phyloP scores from a whole-genome alignment of 371 early-diverging fungal genomes.

The Nematocida ironsii region DNA sequence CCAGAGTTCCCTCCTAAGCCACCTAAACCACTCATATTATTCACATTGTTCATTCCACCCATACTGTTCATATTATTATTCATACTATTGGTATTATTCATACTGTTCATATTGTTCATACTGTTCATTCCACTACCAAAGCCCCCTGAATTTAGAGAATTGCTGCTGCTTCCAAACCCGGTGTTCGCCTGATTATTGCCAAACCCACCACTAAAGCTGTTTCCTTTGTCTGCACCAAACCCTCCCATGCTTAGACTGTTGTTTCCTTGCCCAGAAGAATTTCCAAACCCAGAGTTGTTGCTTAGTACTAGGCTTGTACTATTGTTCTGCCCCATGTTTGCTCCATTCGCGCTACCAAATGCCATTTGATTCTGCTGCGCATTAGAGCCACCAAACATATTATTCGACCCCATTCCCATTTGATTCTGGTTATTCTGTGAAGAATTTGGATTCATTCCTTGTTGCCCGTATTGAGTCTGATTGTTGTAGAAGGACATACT shows the following conservation, averaged over 20 bases:
- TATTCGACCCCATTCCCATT: not conserved
- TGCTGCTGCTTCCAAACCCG: not conserved
- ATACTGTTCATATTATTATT: not conserved
- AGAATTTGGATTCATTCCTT: conserved; percentile 10
- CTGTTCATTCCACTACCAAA: not conserved
- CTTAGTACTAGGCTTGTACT: not conserved
- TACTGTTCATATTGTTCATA: not conserved
- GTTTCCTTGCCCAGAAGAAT: not conserved
- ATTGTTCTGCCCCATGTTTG: not conserved
- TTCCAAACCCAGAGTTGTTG: not conserved
- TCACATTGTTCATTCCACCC: not conserved
- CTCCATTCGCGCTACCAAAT: not conserved
- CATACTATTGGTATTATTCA: not conserved
- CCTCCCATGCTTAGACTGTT: not conserved
- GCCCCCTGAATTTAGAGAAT: not conserved
- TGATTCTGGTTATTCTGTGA: not conserved
- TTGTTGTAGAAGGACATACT: conserved; percentile 26
- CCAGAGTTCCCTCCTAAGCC: not conserved
- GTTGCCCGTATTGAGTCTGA: conserved; percentile 5
- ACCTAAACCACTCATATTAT: not conserved
- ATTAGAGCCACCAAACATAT: not conserved
- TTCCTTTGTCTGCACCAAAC: not conserved
- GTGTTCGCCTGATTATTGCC: not conserved
- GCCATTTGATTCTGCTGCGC: not conserved
- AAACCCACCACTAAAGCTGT: not conserved